Percentiles rank a stretch among this genome's conserved stretches.
Conservation (phyloP, 768 basidiomycete species). For the Termitomyces sp. region DNA sequence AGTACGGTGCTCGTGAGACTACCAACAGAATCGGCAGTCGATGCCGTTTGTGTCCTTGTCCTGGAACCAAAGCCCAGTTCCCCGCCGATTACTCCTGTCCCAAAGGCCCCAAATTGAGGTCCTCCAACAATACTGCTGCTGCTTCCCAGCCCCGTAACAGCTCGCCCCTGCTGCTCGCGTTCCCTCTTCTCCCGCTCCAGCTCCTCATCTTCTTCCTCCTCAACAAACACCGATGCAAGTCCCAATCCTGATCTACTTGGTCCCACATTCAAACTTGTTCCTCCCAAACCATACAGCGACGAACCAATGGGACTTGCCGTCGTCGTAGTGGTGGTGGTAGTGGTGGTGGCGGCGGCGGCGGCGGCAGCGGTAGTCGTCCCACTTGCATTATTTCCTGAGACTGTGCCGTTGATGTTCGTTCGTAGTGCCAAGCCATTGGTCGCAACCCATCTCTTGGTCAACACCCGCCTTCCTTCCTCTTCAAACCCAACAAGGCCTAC, state of each 20-base stretch:
- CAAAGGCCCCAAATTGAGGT: conserved; percentile 17
- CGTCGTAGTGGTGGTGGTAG: not conserved
- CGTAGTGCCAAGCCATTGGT: conserved; percentile 53
- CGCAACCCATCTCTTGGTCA: conserved; percentile 70
- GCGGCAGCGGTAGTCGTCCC: not conserved
- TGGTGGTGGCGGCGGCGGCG: too few relatives aligned
- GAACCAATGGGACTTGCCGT: not conserved
- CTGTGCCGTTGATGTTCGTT: conserved; percentile 49
- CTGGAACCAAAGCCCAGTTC: conserved; percentile 28
- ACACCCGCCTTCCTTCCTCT: conserved; percentile 68
- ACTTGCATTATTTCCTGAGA: conserved; percentile 11
- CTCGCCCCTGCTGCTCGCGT: conserved; percentile 15
- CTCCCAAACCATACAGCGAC: conserved; percentile 46
- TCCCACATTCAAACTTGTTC: conserved; percentile 12
- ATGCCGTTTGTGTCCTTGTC: conserved; percentile 50
- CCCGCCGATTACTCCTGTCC: conserved; percentile 32
- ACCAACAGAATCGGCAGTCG: conserved; percentile 29
- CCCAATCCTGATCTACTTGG: conserved; percentile 36
- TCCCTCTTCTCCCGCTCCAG: conserved; percentile 45
- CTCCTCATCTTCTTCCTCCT: conserved; percentile 75
- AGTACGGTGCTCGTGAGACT: conserved; percentile 20
- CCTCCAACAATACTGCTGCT: conserved; percentile 22
- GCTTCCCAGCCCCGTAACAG: conserved; percentile 18
- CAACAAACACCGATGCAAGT: conserved; percentile 46
- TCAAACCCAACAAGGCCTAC: conserved; percentile 58